Percentiles rank a stretch among this genome's conserved stretches.
phyloP scores from a whole-genome alignment of 2,329 filamentous ascomycete species.

The Phaeosphaeria sp. region DNA sequence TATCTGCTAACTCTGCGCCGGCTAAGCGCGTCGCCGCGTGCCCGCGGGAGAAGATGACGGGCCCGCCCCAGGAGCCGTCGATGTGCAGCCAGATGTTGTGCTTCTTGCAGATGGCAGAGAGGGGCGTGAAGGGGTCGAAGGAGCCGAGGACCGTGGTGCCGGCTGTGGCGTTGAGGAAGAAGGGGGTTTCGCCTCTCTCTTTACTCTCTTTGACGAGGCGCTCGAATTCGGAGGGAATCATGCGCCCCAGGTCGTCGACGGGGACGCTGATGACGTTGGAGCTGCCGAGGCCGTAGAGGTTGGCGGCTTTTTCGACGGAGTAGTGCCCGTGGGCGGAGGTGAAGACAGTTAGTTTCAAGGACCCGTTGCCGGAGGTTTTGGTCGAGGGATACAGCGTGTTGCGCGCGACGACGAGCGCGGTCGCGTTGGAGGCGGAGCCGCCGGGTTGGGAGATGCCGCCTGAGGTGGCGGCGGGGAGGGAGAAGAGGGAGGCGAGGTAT shows the following conservation, averaged over 20 bases:
- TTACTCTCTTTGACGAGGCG: constrained; percentile 68
- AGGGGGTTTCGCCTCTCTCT: constrained; percentile 75
- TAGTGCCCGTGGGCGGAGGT: constrained; percentile 93
- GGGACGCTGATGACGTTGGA: constrained; percentile 75
- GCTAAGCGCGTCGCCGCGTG: constrained; percentile 67
- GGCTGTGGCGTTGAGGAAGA: constrained; percentile 95
- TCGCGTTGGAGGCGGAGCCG: constrained; percentile 83
- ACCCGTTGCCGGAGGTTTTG: constrained; percentile 74
- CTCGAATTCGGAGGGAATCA: constrained; percentile 72
- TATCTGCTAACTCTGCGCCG: constrained; percentile 78
- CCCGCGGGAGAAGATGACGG: constrained; percentile 73
- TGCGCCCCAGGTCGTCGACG: constrained; percentile 74
- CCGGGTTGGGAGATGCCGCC: constrained; percentile 81
- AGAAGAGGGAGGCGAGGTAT: constrained; percentile 75
- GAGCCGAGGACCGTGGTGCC: constrained; percentile 93
- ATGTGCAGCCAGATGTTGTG: constrained; percentile 90
- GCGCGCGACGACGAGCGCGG: constrained; percentile 84
- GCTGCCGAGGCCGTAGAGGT: constrained; percentile 84
- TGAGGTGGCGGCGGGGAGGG: constrained; percentile 56
- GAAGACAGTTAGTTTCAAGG: constrained; percentile 77
- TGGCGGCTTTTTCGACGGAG: constrained; percentile 92
- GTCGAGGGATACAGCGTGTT: constrained; percentile 84
- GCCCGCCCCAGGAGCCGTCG: constrained; percentile 90
- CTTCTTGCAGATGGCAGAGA: constrained; percentile 73
- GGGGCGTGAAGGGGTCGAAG: constrained; percentile 78